These are phyloP conservation scores for Aspergillus costaricaensis DNA, from an alignment of 2,329 filamentous ascomycete genomes.

Conservation along the genomic window DNA sequence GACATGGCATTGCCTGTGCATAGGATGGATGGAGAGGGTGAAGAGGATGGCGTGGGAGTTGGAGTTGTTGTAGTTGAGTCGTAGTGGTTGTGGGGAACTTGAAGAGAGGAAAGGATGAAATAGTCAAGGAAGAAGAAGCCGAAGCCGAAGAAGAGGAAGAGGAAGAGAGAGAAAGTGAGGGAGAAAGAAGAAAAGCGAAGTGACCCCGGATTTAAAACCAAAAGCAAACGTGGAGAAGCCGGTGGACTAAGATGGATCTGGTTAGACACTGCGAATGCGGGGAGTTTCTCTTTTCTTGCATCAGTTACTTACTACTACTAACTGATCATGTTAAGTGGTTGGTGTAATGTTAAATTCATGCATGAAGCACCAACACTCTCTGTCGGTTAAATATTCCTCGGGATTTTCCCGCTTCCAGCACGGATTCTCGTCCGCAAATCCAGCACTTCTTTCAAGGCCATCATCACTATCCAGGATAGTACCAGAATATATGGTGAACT, in stretches of 20 bases:
- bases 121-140: background rate
- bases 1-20: constrained; percentile 54
- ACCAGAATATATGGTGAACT: background rate
- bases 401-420: constrained; percentile 23
- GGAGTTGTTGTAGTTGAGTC: too few species aligned
- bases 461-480: background rate
- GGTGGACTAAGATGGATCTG: background rate
- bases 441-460: too few species aligned
- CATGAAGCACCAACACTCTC: background rate
- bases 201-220: constrained; percentile 17
- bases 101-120: background rate
- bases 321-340: too few species aligned
- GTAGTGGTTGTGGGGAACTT: background rate
- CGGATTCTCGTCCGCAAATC: constrained; percentile 17
- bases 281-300: background rate
- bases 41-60: background rate
- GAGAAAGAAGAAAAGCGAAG: constrained; percentile 7
- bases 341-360: background rate
- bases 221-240: constrained; percentile 26
- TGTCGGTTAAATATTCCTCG: constrained; percentile 13
- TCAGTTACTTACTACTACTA: too few species aligned
- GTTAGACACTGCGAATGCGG: constrained; percentile 4
- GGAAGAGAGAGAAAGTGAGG: constrained; percentile 6
- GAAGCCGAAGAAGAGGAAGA: constrained; percentile 4
- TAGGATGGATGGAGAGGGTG: background rate